Evolutionary conservation across 2,329 filamentous ascomycete genomes (phyloP), one percentile per base, ranked within the genome.

Genomic region (Aureobasidium sp.): DNA sequence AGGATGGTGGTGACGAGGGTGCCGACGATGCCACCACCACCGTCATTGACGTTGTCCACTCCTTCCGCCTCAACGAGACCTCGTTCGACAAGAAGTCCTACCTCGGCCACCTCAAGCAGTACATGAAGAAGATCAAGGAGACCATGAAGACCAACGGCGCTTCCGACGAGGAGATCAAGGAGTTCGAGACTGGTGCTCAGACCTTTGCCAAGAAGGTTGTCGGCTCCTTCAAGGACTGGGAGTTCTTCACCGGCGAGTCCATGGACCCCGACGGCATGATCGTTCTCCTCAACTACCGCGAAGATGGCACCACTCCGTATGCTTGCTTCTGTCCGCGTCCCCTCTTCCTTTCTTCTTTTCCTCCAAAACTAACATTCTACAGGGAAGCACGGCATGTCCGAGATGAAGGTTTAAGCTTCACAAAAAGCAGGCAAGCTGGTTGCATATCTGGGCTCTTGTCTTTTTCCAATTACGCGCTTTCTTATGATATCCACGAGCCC

Each of bases 211-310:
- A 95, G 83, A 87, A 90, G 81, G 81, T 96, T 67, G 79, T 87
- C 62, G 78, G 73, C 74, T 93, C 90, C 80, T 96, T 96, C 83
- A 92, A 95, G 81, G 90, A 97, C 81, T 95, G 87, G 76, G 93
- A 97, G 77, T 93, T 96, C 78, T 89, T 88, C 78, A 90, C 88
- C 69, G 92, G 93, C 79, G 87, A 94, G 82, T 88, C 85, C 69
- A 95, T 95, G 90, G 84, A 95, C 78, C 86, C 88, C 69, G 89
- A 96, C 72, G 92, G 88, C 81, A 95, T 96, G 94, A 81, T 96
- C 70, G 81, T 92, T 67, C 89, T 96, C 68, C 88, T 96, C 74
- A 95, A 96, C 84, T 99, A 96, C 85, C 93, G 94, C 70, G 92
- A 96, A 76, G 94, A 97, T 70, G 94, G 94, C 75, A 76, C 87